Conservation (phyloP, 2,329 filamentous ascomycete species). For the Calycina herbarum region DNA sequence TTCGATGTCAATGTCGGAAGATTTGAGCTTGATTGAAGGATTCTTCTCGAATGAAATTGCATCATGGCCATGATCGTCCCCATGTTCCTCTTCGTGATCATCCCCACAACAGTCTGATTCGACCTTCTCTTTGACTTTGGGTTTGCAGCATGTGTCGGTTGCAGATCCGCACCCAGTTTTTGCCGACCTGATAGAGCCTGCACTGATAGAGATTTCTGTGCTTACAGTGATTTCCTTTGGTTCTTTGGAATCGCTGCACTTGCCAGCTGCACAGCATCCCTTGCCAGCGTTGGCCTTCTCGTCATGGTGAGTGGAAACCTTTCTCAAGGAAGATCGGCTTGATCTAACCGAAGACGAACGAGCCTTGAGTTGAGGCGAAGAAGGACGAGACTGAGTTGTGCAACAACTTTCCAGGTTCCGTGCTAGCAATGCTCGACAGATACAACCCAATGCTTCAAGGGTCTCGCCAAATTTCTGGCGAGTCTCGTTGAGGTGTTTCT, state of each 20-base stretch:
- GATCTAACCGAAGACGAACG: neutral
- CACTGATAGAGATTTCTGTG: neutral
- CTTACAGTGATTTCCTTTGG: neutral
- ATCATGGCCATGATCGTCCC: too few species aligned
- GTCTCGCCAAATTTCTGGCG: neutral
- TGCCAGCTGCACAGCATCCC: neutral
- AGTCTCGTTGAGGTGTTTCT: neutral
- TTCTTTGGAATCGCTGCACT: neutral
- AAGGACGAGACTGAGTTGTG: neutral
- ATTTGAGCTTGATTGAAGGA: neutral
- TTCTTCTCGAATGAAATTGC: too few species aligned
- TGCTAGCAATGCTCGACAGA: neutral
- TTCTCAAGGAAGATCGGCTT: neutral
- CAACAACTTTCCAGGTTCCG: conserved; percentile 1
- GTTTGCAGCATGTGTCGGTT: too few species aligned
- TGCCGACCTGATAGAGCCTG: too few species aligned
- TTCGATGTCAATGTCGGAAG: conserved; percentile 38
- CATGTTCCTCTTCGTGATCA: too few species aligned
- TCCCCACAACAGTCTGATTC: too few species aligned
- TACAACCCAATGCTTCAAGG: conserved; percentile 2
- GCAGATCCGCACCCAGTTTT: too few species aligned
- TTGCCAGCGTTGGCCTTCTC: neutral
- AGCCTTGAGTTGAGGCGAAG: neutral
- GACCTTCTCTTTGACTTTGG: too few species aligned
- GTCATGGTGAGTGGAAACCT: neutral